phyloP scores from a whole-genome alignment of 73 alveolate genomes.

The Diophrys appendiculata region DNA sequence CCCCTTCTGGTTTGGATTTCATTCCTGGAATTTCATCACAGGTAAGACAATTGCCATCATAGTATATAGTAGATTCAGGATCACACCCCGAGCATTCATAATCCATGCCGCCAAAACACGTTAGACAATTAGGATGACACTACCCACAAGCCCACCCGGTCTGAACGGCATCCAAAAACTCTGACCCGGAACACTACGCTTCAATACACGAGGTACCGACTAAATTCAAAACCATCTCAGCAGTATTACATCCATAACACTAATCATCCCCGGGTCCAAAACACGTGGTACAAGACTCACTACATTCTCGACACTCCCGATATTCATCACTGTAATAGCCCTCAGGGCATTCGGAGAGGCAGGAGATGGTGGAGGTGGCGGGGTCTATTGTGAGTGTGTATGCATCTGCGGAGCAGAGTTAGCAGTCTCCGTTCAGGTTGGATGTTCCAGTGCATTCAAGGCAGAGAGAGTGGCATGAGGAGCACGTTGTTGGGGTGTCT shows the following conservation, averaged over 20 bases:
- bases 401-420: background rate
- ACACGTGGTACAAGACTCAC: slow-evolving; percentile 11
- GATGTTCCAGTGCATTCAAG: background rate
- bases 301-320: background rate
- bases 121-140: background rate
- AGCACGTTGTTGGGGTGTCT: background rate
- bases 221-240: background rate
- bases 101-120: background rate
- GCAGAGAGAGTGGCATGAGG: background rate
- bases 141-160: background rate
- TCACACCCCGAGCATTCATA: background rate
- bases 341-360: background rate
- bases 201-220: background rate
- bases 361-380: background rate
- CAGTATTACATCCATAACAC: background rate
- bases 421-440: background rate
- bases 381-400: background rate
- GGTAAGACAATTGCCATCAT: background rate
- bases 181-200: background rate
- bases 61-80: background rate
- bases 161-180: background rate
- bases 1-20: background rate
- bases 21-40: background rate
- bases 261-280: slow-evolving; percentile 1
- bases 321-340: background rate